Conservation (phyloP, 2,329 filamentous ascomycete genomes). For the Colletotrichum tropicale region DNA sequence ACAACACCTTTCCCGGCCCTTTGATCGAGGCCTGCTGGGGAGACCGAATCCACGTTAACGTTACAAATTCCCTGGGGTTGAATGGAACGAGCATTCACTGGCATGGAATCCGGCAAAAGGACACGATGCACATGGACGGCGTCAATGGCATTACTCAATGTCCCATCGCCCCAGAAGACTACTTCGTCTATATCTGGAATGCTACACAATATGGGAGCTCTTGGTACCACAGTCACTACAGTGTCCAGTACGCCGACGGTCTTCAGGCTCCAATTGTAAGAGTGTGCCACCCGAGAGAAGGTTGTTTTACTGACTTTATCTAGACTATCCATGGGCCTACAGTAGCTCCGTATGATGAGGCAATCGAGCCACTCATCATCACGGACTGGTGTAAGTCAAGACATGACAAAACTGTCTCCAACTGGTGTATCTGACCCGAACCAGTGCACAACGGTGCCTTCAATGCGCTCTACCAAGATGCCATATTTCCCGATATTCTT, state of each 20-base stretch:
- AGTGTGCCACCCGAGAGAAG: not conserved
- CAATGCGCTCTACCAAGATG: not conserved
- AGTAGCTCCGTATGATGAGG: conserved; percentile 17
- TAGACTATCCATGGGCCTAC: conserved; percentile 23
- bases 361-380: conserved; percentile 16
- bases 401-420: not conserved
- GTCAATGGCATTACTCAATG: conserved; percentile 48
- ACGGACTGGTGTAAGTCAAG: conserved; percentile 20
- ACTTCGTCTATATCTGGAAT: conserved; percentile 25
- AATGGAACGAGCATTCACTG: conserved; percentile 57
- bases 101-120: conserved; percentile 55
- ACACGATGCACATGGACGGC: conserved; percentile 27
- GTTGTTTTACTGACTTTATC: not conserved
- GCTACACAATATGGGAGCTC: conserved; percentile 41
- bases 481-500: not conserved
- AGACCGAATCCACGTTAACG: conserved; percentile 48
- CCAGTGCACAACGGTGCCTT: not conserved
- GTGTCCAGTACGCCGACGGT: conserved; percentile 52
- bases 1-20: conserved; percentile 28
- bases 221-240: conserved; percentile 47
- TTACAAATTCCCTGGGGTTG: conserved; percentile 63
- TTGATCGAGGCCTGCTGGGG: conserved; percentile 33
- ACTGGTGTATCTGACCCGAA: not conserved
- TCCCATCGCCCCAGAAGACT: conserved; percentile 54
- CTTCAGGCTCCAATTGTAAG: conserved; percentile 56